Conservation (phyloP, 108 stramenopile genomes). For the Licmophora abbreviata region DNA sequence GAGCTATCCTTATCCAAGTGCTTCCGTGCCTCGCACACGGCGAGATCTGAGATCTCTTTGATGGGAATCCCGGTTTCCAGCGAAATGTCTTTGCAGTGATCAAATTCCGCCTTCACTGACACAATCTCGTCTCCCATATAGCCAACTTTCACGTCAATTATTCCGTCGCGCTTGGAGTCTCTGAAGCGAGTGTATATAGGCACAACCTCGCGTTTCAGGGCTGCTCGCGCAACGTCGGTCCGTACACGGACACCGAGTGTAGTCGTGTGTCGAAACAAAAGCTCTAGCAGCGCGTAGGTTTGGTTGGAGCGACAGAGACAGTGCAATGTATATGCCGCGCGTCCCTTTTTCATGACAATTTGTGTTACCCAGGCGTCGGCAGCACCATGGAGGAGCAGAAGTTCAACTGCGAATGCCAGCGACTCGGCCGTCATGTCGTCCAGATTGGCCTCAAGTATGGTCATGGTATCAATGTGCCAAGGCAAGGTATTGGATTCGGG, state of each 20-base stretch:
- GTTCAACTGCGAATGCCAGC: slow-evolving; percentile 60
- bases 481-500: no score
- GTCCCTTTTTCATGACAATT: slow-evolving; percentile 94
- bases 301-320: slow-evolving; percentile 47
- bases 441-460: slow-evolving; percentile 75
- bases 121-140: slow-evolving; percentile 47
- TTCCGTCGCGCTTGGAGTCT: slow-evolving; percentile 31
- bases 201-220: slow-evolving; percentile 53
- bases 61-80: no score
- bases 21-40: no score
- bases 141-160: slow-evolving; percentile 72
- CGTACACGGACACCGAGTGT: slow-evolving; percentile 83
- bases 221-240: slow-evolving; percentile 52
- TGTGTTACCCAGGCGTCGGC: slow-evolving; percentile 84
- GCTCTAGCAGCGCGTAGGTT: slow-evolving; percentile 32
- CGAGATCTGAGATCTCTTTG: no score
- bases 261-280: slow-evolving; percentile 81
- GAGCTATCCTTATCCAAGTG: no score
- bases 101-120: slow-evolving; percentile 85
- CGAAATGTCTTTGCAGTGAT: slow-evolving; percentile 74
- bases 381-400: slow-evolving; percentile 59
- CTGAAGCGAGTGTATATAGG: slow-evolving; percentile 41
- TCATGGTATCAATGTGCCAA: slow-evolving; percentile 48
- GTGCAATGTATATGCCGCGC: slow-evolving; percentile 75
- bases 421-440: slow-evolving; percentile 89